Conservation (phyloP, 331 rosid genomes). For the Dryas integrifolia region DNA sequence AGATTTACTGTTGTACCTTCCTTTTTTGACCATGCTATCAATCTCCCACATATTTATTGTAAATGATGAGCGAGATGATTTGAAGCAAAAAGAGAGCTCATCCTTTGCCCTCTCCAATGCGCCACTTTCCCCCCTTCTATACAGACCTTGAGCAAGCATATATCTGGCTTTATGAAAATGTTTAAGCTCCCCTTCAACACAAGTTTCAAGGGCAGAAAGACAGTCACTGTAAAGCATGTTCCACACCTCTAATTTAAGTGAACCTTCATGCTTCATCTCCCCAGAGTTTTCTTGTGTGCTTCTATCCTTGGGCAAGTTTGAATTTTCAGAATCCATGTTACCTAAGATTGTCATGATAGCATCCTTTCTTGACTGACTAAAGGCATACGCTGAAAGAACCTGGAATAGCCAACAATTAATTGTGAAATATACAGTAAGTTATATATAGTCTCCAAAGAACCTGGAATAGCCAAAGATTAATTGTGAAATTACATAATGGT, state of each 20-base stretch:
- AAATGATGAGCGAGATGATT: slow-evolving; percentile 92
- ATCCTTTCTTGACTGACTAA: slow-evolving; percentile 55
- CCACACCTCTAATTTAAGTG: slow-evolving; percentile 66
- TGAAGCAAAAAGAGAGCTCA: slow-evolving; percentile 96
- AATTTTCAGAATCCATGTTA: slow-evolving; percentile 37
- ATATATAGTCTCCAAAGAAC: slow-evolving; percentile 39
- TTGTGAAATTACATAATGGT: neutral
- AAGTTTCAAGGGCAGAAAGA: slow-evolving; percentile 82
- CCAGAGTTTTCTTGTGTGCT: slow-evolving; percentile 35
- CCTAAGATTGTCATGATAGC: slow-evolving; percentile 48
- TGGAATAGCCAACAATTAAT: slow-evolving; percentile 38
- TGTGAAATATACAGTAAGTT: slow-evolving; percentile 8
- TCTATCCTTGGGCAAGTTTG: slow-evolving; percentile 39
- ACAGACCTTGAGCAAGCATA: slow-evolving; percentile 87
- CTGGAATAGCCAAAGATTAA: slow-evolving; percentile 46
- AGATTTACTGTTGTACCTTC: slow-evolving; percentile 57
- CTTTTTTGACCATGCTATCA: slow-evolving; percentile 91
- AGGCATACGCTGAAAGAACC: slow-evolving; percentile 77
- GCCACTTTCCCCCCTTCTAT: slow-evolving; percentile 66
- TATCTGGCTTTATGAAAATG: slow-evolving; percentile 99
- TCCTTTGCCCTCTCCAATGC: slow-evolving; percentile 87
- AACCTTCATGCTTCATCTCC: slow-evolving; percentile 52
- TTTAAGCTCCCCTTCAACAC: slow-evolving; percentile 97
- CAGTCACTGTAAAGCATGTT: slow-evolving; percentile 80
- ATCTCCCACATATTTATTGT: slow-evolving; percentile 99